Evolutionary conservation across 768 basidiomycete genomes (phyloP), one percentile per base, ranked within the genome.

Genomic region (Sporobolomyces phaffii): DNA sequence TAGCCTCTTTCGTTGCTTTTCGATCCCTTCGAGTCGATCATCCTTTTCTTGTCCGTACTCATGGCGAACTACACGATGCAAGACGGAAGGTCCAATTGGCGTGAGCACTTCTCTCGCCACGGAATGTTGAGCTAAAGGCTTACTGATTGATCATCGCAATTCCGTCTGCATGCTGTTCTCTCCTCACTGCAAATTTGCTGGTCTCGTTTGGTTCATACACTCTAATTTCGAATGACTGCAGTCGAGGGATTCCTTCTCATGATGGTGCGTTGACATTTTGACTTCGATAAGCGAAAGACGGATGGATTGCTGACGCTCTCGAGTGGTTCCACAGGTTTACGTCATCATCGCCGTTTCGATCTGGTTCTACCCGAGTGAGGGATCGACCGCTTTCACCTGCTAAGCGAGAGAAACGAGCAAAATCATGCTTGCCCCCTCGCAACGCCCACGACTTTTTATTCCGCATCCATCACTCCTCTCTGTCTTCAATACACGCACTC

Each of bases 21-120:
- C 43, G 65, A 71, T 34, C 62, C 62, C 5, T 71, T 71, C 65
- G 70, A 71, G 65, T 67, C 65, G 15, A 67, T 71, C 59, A 62
- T 66, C 33, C 60, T 72, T 49, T 72, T 72, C 70, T 53, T 72
- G 26, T 59, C 58, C 1, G 70, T 73, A 18, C 62, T 72, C 34
- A 50, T 72, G 50, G 65, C 63, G 41, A 72, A 69, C 60, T 69
- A 67, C 44, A 63, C 62, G n/a, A 57, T 72, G n/a, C 47, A 48
- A 8, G 66, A 72, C 14, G 66, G 63, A 0, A 43, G 61, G 7
- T 59, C 60, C 8, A 71, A 68, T 48, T 61, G 64, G 59, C 56
- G 62, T 57, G n/a, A 28, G 45, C 53, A 9, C n/a, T 9, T 15
- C 33, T 52, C 17, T 36, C 50, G 5, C 29, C 28, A 29, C 8